Evolutionary conservation across 2,329 filamentous ascomycete genomes (phyloP), one percentile per base, ranked within the genome.

Genomic region (Pseudogymnoascus destructans): DNA sequence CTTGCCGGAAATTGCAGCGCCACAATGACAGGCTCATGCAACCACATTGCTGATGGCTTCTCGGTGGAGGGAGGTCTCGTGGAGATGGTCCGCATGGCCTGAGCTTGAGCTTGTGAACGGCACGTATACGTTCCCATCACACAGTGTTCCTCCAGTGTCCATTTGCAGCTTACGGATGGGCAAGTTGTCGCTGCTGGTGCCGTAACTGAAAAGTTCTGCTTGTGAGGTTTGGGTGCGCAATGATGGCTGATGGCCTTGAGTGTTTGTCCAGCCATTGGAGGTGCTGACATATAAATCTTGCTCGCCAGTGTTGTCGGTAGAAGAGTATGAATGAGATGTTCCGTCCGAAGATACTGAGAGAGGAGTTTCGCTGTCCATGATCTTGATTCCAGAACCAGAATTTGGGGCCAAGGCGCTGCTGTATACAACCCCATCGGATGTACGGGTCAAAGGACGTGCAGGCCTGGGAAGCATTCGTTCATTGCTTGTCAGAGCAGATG

Each of bases 321-420:
- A 58, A 66, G 46, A 30, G 23, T 52, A 52, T 8, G 23, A 30
- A 30, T 52, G 46, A 74, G 81, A 65, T 77, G 79, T 57, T n/a
- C 8, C 25, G 25, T 52, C 25, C 9, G 46, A 17, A 15, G 46
- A 52, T 3, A 52, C n/a, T 17, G 46, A 30, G 4, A 52, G 15
- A 30, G 46, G 46, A 52, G 46, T 11, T 30, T 52, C 46, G 15
- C 17, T 52, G 5, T 52, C 46, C n/a, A 30, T 30, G 23, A 30
- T 15, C 5, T 52, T 52, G n/a, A 52, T 52, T 11, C 8, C 46
- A 2, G 46, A 19, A 17, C 23, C n/a, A 7, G 46, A 52, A 27
- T 10, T 52, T 52, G 46, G n/a, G 23, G 23, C 23, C 23, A 30
- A 17, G 2, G 23, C 17, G 23, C 8, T 52, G 23, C n/a, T 17